Conservation (phyloP, 208 protist genomes). For the Naegleria lovaniensis region DNA sequence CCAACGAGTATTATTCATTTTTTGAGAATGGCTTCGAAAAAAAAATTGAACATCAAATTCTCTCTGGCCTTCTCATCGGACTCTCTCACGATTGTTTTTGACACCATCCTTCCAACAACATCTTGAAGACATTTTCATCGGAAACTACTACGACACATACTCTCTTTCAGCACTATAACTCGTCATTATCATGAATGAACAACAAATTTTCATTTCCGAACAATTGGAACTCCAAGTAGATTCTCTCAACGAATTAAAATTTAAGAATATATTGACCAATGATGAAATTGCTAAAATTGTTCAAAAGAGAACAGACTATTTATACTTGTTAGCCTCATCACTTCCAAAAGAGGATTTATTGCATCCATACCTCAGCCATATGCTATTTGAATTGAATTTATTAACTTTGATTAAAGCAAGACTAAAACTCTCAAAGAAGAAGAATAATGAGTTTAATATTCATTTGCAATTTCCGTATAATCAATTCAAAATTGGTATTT, state of each 20-base stretch:
- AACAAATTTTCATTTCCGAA: background rate
- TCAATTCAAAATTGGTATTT: background rate
- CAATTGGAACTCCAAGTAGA: slow-evolving; percentile 1
- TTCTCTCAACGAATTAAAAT: background rate
- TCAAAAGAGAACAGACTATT: background rate
- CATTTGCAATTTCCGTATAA: background rate
- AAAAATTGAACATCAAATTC: too few species aligned
- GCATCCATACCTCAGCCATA: background rate
- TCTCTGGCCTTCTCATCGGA: too few species aligned
- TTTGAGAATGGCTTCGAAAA: too few species aligned
- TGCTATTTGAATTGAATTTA: background rate
- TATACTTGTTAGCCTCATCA: background rate
- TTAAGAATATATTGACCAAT: background rate
- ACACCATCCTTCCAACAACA: too few species aligned
- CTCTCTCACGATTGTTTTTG: too few species aligned
- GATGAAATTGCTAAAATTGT: slow-evolving; percentile 1
- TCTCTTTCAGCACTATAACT: too few species aligned
- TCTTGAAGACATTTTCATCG: too few species aligned
- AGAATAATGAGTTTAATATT: background rate
- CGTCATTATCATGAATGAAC: background rate
- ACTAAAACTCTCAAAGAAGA: background rate
- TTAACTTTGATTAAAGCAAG: background rate
- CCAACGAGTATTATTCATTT: too few species aligned
- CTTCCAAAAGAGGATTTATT: slow-evolving; percentile 3
- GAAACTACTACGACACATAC: too few species aligned